Evolutionary conservation across 805 yeast species (phyloP), one percentile per base, ranked within the genome.

Genomic region (Ogataea pilisensis): DNA sequence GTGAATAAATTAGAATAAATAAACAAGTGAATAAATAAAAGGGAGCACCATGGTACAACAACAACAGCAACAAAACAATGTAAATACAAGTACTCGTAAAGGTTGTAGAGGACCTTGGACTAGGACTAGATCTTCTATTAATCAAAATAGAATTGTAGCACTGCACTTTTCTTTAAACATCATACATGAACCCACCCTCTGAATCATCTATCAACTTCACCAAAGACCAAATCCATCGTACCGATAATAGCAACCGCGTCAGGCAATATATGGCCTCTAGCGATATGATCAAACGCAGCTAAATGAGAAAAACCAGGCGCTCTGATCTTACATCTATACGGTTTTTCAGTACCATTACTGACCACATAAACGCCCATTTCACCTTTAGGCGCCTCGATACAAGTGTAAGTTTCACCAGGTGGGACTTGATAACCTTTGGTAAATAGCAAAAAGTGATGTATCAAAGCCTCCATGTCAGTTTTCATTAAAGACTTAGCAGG

Each of bases 271-370:
- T 85, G 85, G 56, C 93, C 91, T 65, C 93, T 80, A 26, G 93
- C 73, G 51, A 87, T 78, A 61, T 83, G 89, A 65, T 87, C 95
- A 55, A 87, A 85, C 9, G 93, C 95, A 50, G 82, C 93, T 60
- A 87, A 72, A 67, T 86, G 95, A 29, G 95, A 89, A 62, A 87
- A 87, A 34, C 95, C 95, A 35, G 95, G 95, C n/a, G 95, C 89
- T 69, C 95, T 82, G 57, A 87, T 86, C 72, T 85, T 86, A 72
- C 95, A 85, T 69, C 89, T 80, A 70, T 87, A 87, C 27, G 95
- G 95, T 65, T 93, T 78, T 70, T 87, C 95, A 44, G 84, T 67
- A 41, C 95, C 95, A 68, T 87, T 95, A 51, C 89, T 79, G 42
- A 87, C 95, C 38, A 87, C 81, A 59, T 82, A 87, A 41, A 85